Evolutionary conservation across 2,329 filamentous ascomycete genomes (phyloP).

Genomic region (Hypocreales sp.): DNA sequence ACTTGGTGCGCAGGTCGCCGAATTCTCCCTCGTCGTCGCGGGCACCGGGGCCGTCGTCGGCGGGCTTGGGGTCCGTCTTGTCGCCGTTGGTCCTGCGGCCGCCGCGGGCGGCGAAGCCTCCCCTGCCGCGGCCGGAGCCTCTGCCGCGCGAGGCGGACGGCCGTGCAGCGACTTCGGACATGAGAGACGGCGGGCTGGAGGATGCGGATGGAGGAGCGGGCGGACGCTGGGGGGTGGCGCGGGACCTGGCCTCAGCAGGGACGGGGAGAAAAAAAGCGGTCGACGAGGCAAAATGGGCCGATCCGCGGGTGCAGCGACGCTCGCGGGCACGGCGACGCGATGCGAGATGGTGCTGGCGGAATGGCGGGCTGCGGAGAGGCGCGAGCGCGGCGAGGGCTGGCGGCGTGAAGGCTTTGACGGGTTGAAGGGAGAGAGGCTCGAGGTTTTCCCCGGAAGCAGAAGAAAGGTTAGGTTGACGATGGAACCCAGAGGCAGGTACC

Average conservation of each 20-base stretch:
- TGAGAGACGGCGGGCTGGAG: constrained; percentile 32
- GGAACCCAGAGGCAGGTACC: constrained; percentile 14
- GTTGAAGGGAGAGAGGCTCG: constrained; percentile 14
- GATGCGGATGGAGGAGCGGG: constrained; percentile 8
- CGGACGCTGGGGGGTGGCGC: constrained; percentile 10
- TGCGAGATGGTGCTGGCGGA: constrained; percentile 6
- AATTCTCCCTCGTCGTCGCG: constrained; percentile 79
- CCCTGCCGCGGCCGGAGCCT: constrained; percentile 73
- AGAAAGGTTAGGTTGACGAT: constrained; percentile 19
- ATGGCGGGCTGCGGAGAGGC: constrained; percentile 5
- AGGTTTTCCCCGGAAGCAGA: constrained; percentile 22
- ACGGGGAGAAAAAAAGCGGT: constrained; percentile 7
- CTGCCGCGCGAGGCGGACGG: constrained; percentile 73
- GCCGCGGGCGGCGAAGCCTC: constrained; percentile 56
- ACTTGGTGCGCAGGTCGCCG: constrained; percentile 81
- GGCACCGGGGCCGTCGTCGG: constrained; percentile 41
- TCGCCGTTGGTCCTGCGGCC: constrained; percentile 67
- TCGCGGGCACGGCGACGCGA: constrained; percentile 13
- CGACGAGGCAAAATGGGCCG: constrained; percentile 8
- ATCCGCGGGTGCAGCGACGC: constrained; percentile 14
- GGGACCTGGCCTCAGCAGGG: constrained; percentile 22
- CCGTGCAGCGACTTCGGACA: constrained; percentile 91
- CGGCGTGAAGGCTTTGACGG: constrained; percentile 8
- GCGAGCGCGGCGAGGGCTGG: constrained; percentile 9
- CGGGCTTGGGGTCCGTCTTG: constrained; percentile 35